Evolutionary conservation across 2,329 filamentous ascomycete species (phyloP), one percentile per base, ranked within the genome.

Genomic region (Ceratocystis ficicola): DNA sequence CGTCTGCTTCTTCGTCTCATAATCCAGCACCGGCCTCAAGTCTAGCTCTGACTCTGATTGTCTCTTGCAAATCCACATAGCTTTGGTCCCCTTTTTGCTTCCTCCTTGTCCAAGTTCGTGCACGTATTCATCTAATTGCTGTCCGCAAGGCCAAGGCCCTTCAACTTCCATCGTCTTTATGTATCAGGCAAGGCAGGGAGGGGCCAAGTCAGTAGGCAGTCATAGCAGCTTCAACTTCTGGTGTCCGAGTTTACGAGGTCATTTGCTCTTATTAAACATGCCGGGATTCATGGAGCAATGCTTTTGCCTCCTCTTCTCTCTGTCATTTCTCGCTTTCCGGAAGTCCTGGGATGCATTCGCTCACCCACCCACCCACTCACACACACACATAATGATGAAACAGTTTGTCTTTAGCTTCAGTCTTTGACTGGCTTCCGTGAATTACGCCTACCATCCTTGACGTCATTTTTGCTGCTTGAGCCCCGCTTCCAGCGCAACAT

Each of bases 171-270:
- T 57, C 30, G 28, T 57, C 52, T n/a, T 57, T 12, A 17, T n/a
- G n/a, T 12, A 57, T 20, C 30, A 28, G 10, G 25, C 10, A 32
- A 30, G 4, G 52, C 52, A 57, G 52, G 52, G 52, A 57, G 52
- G 52, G 52, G n/a, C 52, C 52, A 57, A 30, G 22, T 28, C 52
- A 22, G 20, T 7, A 30, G 52, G 2, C 12, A 57, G 10, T n/a
- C 15, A 25, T 57, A 12, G 30, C 25, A 57, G 8, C 28, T 25
- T 32, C 7, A 30, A 12, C 20, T 55, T 59, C 7, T 25, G 17
- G 52, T n/a, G 25, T 30, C 52, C 22, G 32, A 59, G 17, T 59
- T 59, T 36, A 25, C 55, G 55, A 59, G 28, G 28, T 59, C 55
- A 32, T 25, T 25, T 36, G 36, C 36, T 41, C 36, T 41, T 41